Conservation (phyloP, 2,329 filamentous ascomycete species). For the Fusarium nanum region DNA sequence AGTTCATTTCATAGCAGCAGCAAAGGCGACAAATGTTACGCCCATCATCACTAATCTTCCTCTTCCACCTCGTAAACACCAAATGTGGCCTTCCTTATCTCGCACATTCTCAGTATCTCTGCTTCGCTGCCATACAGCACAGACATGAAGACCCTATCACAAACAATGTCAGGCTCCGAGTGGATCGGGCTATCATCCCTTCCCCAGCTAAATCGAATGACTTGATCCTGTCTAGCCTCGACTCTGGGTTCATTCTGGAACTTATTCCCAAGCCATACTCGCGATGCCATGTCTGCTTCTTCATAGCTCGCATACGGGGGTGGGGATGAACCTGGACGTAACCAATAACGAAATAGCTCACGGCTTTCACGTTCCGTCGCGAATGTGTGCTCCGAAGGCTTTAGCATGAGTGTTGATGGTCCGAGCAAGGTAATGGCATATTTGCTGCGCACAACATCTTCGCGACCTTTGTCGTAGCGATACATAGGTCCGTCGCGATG, state of each 20-base stretch:
- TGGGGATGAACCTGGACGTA: rapidly evolving
- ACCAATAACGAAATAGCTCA: neutral
- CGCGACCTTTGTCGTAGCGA: neutral
- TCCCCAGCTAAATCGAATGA: constrained; percentile 6
- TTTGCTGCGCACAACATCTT: neutral
- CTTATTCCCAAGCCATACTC: neutral
- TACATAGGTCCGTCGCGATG: constrained; percentile 1
- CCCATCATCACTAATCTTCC: neutral
- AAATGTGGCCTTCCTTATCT: neutral
- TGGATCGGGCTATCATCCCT: neutral
- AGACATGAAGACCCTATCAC: constrained; percentile 5
- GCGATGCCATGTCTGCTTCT: neutral
- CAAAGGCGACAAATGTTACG: neutral
- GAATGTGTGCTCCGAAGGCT: neutral
- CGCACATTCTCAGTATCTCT: neutral
- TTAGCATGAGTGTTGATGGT: neutral
- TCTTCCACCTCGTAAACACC: neutral
- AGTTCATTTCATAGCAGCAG: neutral
- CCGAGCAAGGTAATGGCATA: neutral
- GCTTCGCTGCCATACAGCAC: neutral
- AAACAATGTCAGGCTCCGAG: constrained; percentile 3
- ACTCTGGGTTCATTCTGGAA: neutral
- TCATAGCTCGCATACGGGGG: neutral
- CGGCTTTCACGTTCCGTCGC: neutral
- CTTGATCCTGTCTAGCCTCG: neutral